Conservation (phyloP, 352 stramenopile genomes). For the Phytophthora podocarpi region DNA sequence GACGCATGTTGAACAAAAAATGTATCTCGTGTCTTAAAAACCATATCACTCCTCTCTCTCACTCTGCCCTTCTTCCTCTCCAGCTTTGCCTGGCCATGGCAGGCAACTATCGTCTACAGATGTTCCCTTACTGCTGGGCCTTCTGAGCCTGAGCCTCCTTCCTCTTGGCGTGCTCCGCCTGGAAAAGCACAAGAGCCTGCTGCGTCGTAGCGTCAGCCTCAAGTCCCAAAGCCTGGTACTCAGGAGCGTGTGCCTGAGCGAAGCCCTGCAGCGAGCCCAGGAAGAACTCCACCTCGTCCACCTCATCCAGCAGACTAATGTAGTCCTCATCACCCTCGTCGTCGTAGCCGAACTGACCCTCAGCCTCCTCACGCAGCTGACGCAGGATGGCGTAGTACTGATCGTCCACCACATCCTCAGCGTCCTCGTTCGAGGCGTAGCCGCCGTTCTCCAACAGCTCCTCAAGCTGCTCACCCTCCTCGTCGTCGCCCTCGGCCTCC, state of each 20-base stretch:
- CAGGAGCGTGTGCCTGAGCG: conserved; percentile 48
- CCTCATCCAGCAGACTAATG: conserved; percentile 91
- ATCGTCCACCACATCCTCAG: conserved; percentile 94
- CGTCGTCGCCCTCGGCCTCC: conserved; percentile 58
- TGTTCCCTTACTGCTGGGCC: conserved; percentile 18
- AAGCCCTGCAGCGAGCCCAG: conserved; percentile 88
- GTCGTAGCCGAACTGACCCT: conserved; percentile 67
- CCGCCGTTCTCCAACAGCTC: conserved; percentile 91
- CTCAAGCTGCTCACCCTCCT: conserved; percentile 71
- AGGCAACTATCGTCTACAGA: conserved; percentile 18
- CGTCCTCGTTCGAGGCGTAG: conserved; percentile 89
- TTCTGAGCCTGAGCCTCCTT: conserved; percentile 42
- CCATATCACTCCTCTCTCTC: conserved; percentile 30
- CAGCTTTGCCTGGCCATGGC: conserved; percentile 11
- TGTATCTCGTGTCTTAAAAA: conserved; percentile 35
- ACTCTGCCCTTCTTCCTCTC: conserved; percentile 13
- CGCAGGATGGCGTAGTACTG: conserved; percentile 94
- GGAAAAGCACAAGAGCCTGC: conserved; percentile 63
- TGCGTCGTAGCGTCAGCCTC: conserved; percentile 65
- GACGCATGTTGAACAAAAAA: conserved; percentile 23
- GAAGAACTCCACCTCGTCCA: conserved; percentile 94
- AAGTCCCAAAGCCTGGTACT: conserved; percentile 68
- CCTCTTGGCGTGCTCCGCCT: conserved; percentile 58
- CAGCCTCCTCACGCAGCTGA: conserved; percentile 90
- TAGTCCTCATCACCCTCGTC: conserved; percentile 95